phyloP scores from a whole-genome alignment of 108 stramenopile genomes.

The Cyclotella cryptica region DNA sequence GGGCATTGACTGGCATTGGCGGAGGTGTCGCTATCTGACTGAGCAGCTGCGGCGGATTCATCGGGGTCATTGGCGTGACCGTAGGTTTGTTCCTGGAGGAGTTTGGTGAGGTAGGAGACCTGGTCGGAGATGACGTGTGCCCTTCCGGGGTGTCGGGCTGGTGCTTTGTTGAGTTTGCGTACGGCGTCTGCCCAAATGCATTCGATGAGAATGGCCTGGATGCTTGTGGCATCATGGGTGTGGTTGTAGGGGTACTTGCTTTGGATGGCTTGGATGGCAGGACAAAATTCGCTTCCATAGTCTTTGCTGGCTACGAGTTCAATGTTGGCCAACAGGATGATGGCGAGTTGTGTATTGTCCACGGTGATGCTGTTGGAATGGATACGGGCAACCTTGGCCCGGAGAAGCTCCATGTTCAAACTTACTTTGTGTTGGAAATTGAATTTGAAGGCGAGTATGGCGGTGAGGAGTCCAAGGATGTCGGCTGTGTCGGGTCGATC shows the following conservation, averaged over 20 bases:
- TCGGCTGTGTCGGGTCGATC: neutral
- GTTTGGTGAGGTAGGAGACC: neutral
- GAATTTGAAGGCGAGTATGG: neutral
- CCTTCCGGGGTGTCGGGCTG: neutral
- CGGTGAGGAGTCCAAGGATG: conserved; percentile 6
- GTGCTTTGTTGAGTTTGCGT: neutral
- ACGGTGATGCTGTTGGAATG: neutral
- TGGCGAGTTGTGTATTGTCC: neutral
- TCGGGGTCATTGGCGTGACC: neutral
- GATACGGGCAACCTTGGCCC: neutral
- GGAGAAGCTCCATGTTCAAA: neutral
- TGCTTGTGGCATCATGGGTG: neutral
- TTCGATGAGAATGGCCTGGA: neutral
- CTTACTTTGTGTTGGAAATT: neutral
- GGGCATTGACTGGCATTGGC: too few relatives aligned
- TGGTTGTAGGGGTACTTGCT: neutral
- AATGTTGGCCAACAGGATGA: conserved; percentile 14
- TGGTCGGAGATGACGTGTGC: neutral
- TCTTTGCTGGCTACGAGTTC: neutral
- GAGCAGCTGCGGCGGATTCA: neutral
- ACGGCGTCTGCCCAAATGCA: neutral
- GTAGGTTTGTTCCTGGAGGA: neutral
- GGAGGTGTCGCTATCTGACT: neutral
- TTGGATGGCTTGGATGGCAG: conserved; percentile 1
- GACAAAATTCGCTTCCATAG: neutral